A percentile compares a stretch with the other conserved stretches of the same genome.
These are phyloP conservation scores for Annulohypoxylon moriforme DNA, from an alignment of 495 filamentous ascomycete species.

Conservation along the genomic window DNA sequence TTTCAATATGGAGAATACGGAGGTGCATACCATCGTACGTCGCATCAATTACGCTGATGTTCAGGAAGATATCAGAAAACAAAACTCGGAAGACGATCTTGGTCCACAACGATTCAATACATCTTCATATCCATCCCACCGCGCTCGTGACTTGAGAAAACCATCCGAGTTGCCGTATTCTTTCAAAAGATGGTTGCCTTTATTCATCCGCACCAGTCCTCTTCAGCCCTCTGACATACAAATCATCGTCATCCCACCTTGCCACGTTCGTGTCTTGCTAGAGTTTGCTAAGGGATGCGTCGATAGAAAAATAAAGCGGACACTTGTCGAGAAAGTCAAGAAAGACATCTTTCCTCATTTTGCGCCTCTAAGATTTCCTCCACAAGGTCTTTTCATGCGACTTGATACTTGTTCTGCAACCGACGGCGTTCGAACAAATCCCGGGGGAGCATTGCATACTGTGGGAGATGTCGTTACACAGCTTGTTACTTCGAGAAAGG, in stretches of 20 bases:
- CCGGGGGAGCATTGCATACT: constrained; percentile 35
- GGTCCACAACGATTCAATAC: constrained; percentile 36
- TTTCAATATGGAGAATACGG: background rate
- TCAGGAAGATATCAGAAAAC: background rate
- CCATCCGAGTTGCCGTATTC: constrained; percentile 40
- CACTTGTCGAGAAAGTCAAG: constrained; percentile 30
- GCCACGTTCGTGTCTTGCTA: too few species aligned
- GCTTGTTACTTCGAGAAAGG: constrained; percentile 46
- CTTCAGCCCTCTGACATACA: constrained; percentile 23
- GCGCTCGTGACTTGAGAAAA: constrained; percentile 32
- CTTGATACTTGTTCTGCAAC: constrained; percentile 50
- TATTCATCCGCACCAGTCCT: constrained; percentile 36
- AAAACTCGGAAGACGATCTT: background rate
- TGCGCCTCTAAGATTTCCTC: constrained; percentile 33
- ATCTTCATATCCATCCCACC: constrained; percentile 34
- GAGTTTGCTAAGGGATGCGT: too few species aligned
- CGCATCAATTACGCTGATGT: too few species aligned
- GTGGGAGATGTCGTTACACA: constrained; percentile 41
- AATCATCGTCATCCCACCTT: constrained; percentile 12
- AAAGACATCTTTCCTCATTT: constrained; percentile 32
- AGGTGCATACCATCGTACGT: too few species aligned
- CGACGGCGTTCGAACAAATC: constrained; percentile 34
- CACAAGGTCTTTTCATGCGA: constrained; percentile 46
- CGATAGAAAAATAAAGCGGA: too few species aligned
- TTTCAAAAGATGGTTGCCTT: constrained; percentile 45